These are phyloP conservation scores for Trichoderma koningiopsis DNA, from an alignment of 2,329 filamentous ascomycete genomes.

Conservation along the genomic window DNA sequence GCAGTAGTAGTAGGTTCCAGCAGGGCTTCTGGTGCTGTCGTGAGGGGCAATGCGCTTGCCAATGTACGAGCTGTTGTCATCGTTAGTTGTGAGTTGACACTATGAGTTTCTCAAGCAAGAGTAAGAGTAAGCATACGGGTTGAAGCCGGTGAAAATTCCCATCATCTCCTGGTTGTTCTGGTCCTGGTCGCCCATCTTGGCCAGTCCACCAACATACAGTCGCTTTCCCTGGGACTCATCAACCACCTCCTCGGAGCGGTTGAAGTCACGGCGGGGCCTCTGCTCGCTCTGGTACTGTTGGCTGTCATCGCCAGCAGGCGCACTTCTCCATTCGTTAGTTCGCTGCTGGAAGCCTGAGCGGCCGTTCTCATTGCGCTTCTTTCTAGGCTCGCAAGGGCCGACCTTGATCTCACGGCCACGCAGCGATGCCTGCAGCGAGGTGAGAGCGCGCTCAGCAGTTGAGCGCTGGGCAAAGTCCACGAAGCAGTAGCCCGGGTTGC, in stretches of 20 bases:
- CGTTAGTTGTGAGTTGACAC: not conserved
- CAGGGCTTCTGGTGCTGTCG: conserved; percentile 53
- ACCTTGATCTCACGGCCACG: conserved; percentile 64
- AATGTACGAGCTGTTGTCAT: conserved; percentile 35
- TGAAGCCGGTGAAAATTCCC: conserved; percentile 50
- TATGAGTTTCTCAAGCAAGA: not conserved
- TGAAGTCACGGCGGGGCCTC: conserved; percentile 34
- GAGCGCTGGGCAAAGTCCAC: conserved; percentile 64
- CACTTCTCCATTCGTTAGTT: conserved; percentile 49
- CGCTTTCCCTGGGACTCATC: conserved; percentile 41
- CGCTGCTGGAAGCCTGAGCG: conserved; percentile 41
- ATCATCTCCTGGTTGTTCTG: conserved; percentile 50
- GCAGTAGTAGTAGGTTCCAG: conserved; percentile 63
- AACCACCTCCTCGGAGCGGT: conserved; percentile 38
- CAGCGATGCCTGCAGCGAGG: conserved; percentile 56
- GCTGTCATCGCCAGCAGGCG: conserved; percentile 25
- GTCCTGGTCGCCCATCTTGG: conserved; percentile 51
- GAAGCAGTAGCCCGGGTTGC: conserved; percentile 76
- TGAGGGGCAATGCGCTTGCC: conserved; percentile 61
- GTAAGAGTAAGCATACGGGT: conserved; percentile 36
- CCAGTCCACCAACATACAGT: conserved; percentile 55
- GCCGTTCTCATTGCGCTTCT: conserved; percentile 31
- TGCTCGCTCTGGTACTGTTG: conserved; percentile 29
- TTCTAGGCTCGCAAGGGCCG: conserved; percentile 64
- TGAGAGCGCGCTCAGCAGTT: conserved; percentile 56